These are phyloP conservation scores for Neoboletus brunneissimus DNA, from an alignment of 768 basidiomycete genomes.

Conservation along the genomic window DNA sequence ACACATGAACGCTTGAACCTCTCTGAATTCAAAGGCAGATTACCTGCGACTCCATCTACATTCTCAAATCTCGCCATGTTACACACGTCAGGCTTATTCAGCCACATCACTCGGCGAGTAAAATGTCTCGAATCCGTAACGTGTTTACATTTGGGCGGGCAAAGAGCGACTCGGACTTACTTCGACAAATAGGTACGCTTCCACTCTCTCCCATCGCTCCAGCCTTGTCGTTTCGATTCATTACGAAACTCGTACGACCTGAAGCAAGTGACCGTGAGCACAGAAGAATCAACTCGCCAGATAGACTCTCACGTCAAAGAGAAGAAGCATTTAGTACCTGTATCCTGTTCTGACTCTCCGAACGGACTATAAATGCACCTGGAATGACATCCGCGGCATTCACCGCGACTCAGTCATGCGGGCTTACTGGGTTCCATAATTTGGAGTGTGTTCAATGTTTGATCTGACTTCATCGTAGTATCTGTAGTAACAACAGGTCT, in stretches of 20 bases:
- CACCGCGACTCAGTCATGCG: not conserved
- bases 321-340: slow-evolving; percentile 70
- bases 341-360: slow-evolving; percentile 54
- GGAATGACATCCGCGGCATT: slow-evolving; percentile 1
- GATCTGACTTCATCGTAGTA: too few species aligned
- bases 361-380: slow-evolving; percentile 53
- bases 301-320: slow-evolving; percentile 65
- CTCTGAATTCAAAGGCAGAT: too few species aligned
- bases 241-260: slow-evolving; percentile 78
- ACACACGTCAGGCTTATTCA: too few species aligned
- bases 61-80: too few species aligned
- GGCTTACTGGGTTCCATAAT: slow-evolving; percentile 38
- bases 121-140: not conserved
- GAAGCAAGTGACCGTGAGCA: slow-evolving; percentile 3
- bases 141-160: not conserved
- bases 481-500: too few species aligned
- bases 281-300: not conserved
- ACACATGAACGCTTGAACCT: too few species aligned
- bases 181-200: slow-evolving; percentile 70
- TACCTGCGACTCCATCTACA: too few species aligned
- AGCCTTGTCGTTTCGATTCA: slow-evolving; percentile 74
- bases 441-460: too few species aligned
- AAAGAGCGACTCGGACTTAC: slow-evolving; percentile 38
- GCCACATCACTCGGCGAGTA: not conserved
- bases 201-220: slow-evolving; percentile 85